Conservation (phyloP, 2,329 filamentous ascomycete genomes). For the Penicillium sp. region DNA sequence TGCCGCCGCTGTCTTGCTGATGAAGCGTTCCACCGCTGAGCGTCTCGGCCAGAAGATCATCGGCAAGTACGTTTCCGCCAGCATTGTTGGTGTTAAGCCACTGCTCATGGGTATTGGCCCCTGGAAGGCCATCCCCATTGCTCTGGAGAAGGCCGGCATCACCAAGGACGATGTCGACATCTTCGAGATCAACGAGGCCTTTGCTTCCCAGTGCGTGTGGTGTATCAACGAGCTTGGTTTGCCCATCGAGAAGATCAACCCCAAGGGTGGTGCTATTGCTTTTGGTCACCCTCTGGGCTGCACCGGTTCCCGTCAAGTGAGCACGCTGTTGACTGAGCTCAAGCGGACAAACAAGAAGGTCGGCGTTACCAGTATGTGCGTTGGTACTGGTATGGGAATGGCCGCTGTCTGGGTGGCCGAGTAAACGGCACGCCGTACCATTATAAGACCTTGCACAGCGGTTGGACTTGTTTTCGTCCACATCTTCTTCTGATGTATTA, state of each 20-base stretch:
- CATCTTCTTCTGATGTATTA: conserved; percentile 3
- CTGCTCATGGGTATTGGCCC: conserved; percentile 95
- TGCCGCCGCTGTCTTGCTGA: conserved; percentile 89
- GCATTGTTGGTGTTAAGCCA: conserved; percentile 84
- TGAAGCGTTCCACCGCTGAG: conserved; percentile 91
- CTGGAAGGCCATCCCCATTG: conserved; percentile 92
- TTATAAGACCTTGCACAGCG: conserved; percentile 1
- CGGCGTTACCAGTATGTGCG: conserved; percentile 92
- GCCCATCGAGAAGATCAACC: conserved; percentile 85
- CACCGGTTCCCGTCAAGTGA: conserved; percentile 90
- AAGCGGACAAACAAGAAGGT: conserved; percentile 80
- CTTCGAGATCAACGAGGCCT: conserved; percentile 99
- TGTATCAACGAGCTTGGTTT: conserved; percentile 85
- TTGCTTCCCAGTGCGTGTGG: conserved; percentile 92
- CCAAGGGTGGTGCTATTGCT: conserved; percentile 93
- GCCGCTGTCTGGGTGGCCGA: conserved; percentile 94
- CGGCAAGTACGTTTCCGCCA: conserved; percentile 86
- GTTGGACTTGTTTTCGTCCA: neutral
- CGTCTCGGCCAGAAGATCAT: conserved; percentile 82
- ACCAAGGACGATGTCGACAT: conserved; percentile 90
- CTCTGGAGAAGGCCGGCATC: conserved; percentile 82
- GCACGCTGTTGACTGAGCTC: conserved; percentile 86
- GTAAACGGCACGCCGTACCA: conserved; percentile 48
- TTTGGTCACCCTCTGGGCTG: conserved; percentile 94
- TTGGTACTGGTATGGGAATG: conserved; percentile 98